phyloP scores from a whole-genome alignment of 2,329 filamentous ascomycete species.

The Fusarium solani-melongenae region DNA sequence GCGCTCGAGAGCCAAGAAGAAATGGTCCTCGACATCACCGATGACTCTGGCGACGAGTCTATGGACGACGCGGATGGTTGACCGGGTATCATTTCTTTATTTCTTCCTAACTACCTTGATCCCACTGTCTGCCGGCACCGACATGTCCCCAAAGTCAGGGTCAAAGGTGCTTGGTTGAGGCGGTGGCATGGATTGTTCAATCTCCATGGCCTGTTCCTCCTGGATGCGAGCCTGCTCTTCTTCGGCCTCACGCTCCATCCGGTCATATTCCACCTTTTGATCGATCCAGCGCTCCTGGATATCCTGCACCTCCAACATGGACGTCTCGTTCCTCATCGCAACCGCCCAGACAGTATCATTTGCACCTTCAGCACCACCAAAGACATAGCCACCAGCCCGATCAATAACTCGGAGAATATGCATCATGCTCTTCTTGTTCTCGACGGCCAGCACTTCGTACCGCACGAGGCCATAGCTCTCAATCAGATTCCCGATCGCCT shows the following conservation, averaged over 20 bases:
- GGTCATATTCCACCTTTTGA: constrained; percentile 87
- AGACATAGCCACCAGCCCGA: constrained; percentile 90
- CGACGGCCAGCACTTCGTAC: constrained; percentile 94
- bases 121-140: constrained; percentile 68
- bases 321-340: constrained; percentile 83
- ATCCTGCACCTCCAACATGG: constrained; percentile 83
- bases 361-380: constrained; percentile 88
- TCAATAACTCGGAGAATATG: constrained; percentile 89
- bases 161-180: constrained; percentile 48
- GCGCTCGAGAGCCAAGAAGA: constrained; percentile 45
- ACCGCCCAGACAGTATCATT: constrained; percentile 99
- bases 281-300: constrained; percentile 98
- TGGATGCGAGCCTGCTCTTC: constrained; percentile 75
- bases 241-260: constrained; percentile 77
- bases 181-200: constrained; percentile 43
- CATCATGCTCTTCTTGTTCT: constrained; percentile 98
- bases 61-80: constrained; percentile 57
- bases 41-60: constrained; percentile 58
- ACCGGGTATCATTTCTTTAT: constrained; percentile 64
- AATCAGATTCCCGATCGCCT: constrained; percentile 86
- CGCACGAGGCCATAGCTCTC: constrained; percentile 90
- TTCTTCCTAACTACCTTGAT: constrained; percentile 73
- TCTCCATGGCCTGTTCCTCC: constrained; percentile 52
- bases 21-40: constrained; percentile 56
- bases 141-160: constrained; percentile 63